phyloP scores from a whole-genome alignment of 108 stramenopile genomes.

The Discostella stelligeroides region DNA sequence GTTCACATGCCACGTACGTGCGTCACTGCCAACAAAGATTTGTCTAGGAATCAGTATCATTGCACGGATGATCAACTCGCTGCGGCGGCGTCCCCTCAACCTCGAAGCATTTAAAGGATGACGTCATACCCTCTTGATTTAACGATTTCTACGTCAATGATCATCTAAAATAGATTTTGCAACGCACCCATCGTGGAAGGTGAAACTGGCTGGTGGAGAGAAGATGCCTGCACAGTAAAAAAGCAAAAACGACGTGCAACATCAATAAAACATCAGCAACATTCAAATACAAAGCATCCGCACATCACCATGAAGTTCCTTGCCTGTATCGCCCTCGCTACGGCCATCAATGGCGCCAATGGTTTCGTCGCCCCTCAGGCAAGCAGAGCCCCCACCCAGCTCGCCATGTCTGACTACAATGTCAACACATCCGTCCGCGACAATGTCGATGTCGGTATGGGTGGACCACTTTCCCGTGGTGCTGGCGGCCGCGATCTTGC shows the following conservation, averaged over 20 bases:
- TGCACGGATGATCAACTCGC: conserved; percentile 86
- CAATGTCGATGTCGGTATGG: conserved; percentile 31
- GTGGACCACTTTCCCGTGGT: conserved; percentile 23
- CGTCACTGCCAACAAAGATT: conserved; percentile 78
- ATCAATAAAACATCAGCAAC: too few species aligned
- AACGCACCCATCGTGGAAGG: too few species aligned
- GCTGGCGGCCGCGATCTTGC: conserved; percentile 30
- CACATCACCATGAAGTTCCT: conserved; percentile 46
- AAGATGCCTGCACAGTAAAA: neutral
- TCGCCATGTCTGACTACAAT: conserved; percentile 44
- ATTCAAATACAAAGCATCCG: too few species aligned
- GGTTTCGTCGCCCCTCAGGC: conserved; percentile 43
- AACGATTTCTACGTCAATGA: too few species aligned
- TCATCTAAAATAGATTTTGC: too few species aligned
- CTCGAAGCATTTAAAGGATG: too few species aligned
- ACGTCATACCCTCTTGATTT: too few species aligned
- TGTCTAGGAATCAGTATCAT: too few species aligned
- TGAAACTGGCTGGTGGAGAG: too few species aligned
- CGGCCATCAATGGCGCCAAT: conserved; percentile 36
- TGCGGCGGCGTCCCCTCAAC: too few species aligned
- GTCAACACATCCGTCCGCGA: conserved; percentile 46
- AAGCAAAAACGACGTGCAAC: too few species aligned
- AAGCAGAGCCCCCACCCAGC: conserved; percentile 11
- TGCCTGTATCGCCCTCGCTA: conserved; percentile 27
- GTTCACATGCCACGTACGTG: conserved; percentile 78